phyloP scores from a whole-genome alignment of 306 rosid genomes.

The Dalbergia cultrata region DNA sequence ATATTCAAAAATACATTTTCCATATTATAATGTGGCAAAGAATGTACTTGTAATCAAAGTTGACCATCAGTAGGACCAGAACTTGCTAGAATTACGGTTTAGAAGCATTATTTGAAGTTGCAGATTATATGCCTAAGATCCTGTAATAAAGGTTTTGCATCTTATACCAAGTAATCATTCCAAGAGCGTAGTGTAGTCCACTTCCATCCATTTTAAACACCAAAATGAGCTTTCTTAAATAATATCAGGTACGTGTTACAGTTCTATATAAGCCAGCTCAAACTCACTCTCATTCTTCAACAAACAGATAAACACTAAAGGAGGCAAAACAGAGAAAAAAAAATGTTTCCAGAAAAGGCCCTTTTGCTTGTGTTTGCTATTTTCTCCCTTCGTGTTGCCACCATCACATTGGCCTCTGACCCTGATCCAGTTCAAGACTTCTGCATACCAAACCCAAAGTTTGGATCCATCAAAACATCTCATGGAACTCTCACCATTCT shows the following conservation, averaged over 20 bases:
- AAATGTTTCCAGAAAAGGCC: constrained; percentile 57
- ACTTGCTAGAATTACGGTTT: constrained; percentile 38
- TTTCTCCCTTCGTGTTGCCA: constrained; percentile 46
- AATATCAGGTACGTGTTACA: background rate
- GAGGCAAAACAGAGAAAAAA: background rate
- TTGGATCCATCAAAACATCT: constrained; percentile 47
- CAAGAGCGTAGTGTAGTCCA: constrained; percentile 29
- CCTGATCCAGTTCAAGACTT: constrained; percentile 96
- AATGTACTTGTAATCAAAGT: constrained; percentile 38
- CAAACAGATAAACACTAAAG: background rate
- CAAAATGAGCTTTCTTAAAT: constrained; percentile 2
- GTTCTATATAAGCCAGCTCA: constrained; percentile 61
- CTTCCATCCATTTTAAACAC: background rate
- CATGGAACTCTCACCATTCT: constrained; percentile 45
- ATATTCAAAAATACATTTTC: no score
- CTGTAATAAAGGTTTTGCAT: constrained; percentile 46
- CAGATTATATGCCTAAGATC: constrained; percentile 51
- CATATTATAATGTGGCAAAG: background rate
- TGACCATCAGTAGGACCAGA: constrained; percentile 48
- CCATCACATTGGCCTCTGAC: constrained; percentile 66
- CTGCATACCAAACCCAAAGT: constrained; percentile 77
- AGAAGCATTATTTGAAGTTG: background rate
- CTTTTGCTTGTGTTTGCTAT: constrained; percentile 43
- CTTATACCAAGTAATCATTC: constrained; percentile 46
- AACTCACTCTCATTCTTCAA: constrained; percentile 33